Conservation (phyloP, 2,329 filamentous ascomycete species). For the Myotisia sp. region DNA sequence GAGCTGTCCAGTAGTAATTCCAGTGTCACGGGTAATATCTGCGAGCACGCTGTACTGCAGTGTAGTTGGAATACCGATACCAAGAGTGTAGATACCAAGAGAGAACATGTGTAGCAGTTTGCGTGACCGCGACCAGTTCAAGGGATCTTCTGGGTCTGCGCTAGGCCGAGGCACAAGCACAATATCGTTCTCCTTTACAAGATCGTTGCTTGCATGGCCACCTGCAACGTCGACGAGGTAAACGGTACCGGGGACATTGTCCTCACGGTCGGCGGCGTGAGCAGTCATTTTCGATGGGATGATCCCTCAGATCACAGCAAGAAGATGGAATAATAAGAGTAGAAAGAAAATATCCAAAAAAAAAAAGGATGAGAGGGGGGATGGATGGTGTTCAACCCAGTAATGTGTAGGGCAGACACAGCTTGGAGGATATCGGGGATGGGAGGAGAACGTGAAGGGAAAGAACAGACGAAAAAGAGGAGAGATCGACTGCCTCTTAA, state of each 20-base stretch:
- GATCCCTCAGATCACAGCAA: too few species aligned
- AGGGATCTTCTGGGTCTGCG: slow-evolving; percentile 17
- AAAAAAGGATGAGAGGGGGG: too few species aligned
- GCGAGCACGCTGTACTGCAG: slow-evolving; percentile 39
- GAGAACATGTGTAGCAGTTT: slow-evolving; percentile 9
- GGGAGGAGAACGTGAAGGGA: too few species aligned
- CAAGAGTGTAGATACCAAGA: slow-evolving; percentile 29
- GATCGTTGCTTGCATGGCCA: too few species aligned
- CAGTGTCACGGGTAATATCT: slow-evolving; percentile 35
- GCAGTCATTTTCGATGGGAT: too few species aligned
- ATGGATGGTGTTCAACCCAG: too few species aligned
- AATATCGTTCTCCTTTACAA: slow-evolving; percentile 10
- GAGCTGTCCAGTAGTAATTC: slow-evolving; percentile 31
- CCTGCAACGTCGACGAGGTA: slow-evolving; percentile 12
- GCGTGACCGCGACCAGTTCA: slow-evolving; percentile 19
- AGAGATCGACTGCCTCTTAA: too few species aligned
- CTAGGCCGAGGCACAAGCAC: slow-evolving; percentile 19
- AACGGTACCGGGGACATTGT: slow-evolving; percentile 12
- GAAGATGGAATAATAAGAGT: background rate
- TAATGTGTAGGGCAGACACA: too few species aligned
- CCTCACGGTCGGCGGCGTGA: slow-evolving; percentile 5
- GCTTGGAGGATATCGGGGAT: too few species aligned
- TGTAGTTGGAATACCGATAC: slow-evolving; percentile 36
- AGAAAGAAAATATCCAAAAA: background rate
- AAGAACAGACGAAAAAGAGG: too few species aligned